These are phyloP conservation scores for Jaenimonas drosophilae DNA, from an alignment of 208 protist species.

Conservation along the genomic window DNA sequence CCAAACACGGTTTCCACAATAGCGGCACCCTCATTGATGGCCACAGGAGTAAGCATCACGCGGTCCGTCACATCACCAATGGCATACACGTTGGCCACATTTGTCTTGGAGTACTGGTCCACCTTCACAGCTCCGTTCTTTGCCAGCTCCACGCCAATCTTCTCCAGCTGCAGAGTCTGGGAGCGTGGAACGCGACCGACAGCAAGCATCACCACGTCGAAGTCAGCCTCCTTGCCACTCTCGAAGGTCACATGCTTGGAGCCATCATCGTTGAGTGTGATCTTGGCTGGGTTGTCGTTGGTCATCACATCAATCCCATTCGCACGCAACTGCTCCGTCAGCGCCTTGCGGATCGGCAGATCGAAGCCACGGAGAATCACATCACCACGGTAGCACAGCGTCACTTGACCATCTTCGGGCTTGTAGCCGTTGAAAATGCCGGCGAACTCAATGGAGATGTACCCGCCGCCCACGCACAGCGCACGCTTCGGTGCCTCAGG, in stretches of 20 bases:
- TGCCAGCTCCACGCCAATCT: conserved; percentile 82
- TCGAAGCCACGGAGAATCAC: conserved; percentile 86
- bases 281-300: conserved; percentile 62
- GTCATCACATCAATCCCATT: conserved; percentile 78
- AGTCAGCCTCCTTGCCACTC: conserved; percentile 65
- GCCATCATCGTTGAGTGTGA: conserved; percentile 60
- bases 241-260: conserved; percentile 70
- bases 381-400: conserved; percentile 70
- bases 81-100: conserved; percentile 92
- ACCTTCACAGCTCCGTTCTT: conserved; percentile 85
- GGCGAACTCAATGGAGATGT: conserved; percentile 88
- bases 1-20: conserved; percentile 84
- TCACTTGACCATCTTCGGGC: conserved; percentile 46
- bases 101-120: conserved; percentile 92
- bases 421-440: conserved; percentile 90
- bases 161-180: conserved; percentile 83
- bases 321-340: conserved; percentile 66
- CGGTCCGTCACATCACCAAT: conserved; percentile 96
- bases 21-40: conserved; percentile 79
- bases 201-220: conserved; percentile 94
- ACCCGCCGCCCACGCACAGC: conserved; percentile 84
- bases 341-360: conserved; percentile 52
- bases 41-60: conserved; percentile 86
- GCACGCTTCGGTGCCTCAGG: conserved; percentile 56
- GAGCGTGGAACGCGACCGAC: conserved; percentile 93